Base-by-base conservation (phyloP, 768 basidiomycete species). In the Amanita phalloides region DNA sequence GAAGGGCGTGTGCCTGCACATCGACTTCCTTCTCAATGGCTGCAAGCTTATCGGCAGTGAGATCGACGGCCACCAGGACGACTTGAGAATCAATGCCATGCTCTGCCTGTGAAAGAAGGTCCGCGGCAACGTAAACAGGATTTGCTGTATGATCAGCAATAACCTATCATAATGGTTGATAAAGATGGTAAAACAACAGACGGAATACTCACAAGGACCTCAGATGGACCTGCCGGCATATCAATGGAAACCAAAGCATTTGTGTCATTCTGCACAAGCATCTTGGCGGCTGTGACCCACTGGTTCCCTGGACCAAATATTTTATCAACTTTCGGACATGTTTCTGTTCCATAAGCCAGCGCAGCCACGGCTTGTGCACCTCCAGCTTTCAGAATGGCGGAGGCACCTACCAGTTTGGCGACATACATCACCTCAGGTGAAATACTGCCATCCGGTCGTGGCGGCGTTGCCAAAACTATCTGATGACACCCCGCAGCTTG, bases 211-310 rank as follows among this genome's bases (percentile, higher is more conserved):
- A 96, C 96, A 61, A 99, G 73, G 21, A 99, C 95, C 68, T 99
- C 96, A 3, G 90, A 93, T 26, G 96, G 96, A 6, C 96, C 96
- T 32, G 96, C 96, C 45, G 96, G 96, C 91, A 99, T 98, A 67
- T 99, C 96, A 60, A 98, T 99, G 13, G 90, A 88, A 6, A 97
- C 93, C 55, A 94, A 67, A 7, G 96, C 95, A 60, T 94, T 89
- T 10, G 94, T 94, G 63, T 99, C 96, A 66, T 98, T 99, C 64
- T 97, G 94, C 23, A 99, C 95, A 49, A 95, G 69, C 96, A 99
- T 97, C 72, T 99, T 99, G 48, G 95, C 96, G 1, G 96, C 96
- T 1, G 95, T 99, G 21, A 99, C 96, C 92, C 94, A 99, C 66
- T 98, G 96, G 64, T 99, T 99, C 23, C 96, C 96, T 5, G 96